Base-by-base conservation (phyloP, 2,329 filamentous ascomycete genomes). In the Colletotrichum tanaceti region DNA sequence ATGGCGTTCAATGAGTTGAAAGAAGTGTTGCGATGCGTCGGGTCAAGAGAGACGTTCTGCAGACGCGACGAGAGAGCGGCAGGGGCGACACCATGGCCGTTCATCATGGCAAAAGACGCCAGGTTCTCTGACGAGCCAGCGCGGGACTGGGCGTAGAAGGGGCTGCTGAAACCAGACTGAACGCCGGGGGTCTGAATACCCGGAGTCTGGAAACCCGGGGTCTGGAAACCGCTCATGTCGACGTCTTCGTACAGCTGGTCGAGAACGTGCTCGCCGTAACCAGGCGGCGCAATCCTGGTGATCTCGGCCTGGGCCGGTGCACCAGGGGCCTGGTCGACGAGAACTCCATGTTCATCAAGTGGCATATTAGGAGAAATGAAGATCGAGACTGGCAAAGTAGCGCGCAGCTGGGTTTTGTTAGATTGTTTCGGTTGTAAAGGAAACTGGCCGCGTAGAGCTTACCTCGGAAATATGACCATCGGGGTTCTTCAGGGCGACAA, bases 341-440 rank as follows among this genome's bases (percentile, higher is more conserved):
- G 86, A 74, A 92, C 91, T 73, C 97, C 96, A 69, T 95, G 88
- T 60, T 97, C 93, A 74, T 96, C 93, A 44, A 98, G 88, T 0
- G 93, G 91, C 74, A 97, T 89, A 75, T 96, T 96, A 0, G 96
- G 95, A 5, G 96, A 99, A 73, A 98, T 98, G 80, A 97, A 98
- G 46, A 99, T 90, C 63, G 93, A 93, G 18, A 98, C 88, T 1
- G 96, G 94, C 39, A 98, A 88, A 49, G 94, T 96, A 54, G 95
- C 95, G 60, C 95, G 91, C 60, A 98, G 88, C 89, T 92, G 72
- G 38, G 13, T 39, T 20, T 52, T 44, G 63, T 75, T 52, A 73
- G 70, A 43, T 9, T 38, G 14, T 46, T 52, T 32, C 3, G 6
- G 43, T 9, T 7, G 7, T 18, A 14, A 41, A n/a, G 16, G 16